Conservation (phyloP, 257 asterid genomes). For the Plantago elongata region DNA sequence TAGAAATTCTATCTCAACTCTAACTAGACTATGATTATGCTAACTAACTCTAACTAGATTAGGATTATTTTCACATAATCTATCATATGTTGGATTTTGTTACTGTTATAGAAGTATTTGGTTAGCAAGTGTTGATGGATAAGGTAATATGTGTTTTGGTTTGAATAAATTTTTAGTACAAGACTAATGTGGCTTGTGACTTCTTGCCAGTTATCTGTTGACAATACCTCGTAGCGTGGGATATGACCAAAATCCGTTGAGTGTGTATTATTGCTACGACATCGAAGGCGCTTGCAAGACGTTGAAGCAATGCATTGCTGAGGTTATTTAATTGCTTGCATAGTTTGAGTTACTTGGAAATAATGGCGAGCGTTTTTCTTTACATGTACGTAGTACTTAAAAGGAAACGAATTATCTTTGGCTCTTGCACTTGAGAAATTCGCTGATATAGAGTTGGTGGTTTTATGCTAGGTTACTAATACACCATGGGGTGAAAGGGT, state of each 20-base stretch:
- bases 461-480: slow-evolving; percentile 73
- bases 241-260: slow-evolving; percentile 88
- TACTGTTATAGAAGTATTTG: too few species aligned
- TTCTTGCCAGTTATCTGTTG: slow-evolving; percentile 62
- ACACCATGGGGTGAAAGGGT: slow-evolving; percentile 99
- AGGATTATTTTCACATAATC: too few species aligned
- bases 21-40: too few species aligned
- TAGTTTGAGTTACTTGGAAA: too few species aligned
- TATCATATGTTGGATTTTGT: too few species aligned
- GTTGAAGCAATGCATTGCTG: slow-evolving; percentile 85
- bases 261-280: slow-evolving; percentile 83
- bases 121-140: too few species aligned
- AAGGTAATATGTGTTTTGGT: too few species aligned
- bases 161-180: not conserved
- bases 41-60: too few species aligned
- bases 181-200: slow-evolving; percentile 23
- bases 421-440: slow-evolving; percentile 1
- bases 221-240: slow-evolving; percentile 97
- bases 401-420: not conserved
- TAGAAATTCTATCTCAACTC: too few species aligned
- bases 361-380: not conserved
- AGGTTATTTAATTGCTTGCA: slow-evolving; percentile 38
- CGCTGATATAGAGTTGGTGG: slow-evolving; percentile 17
- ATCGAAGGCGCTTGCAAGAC: slow-evolving; percentile 43
- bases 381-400: too few species aligned